Base-by-base conservation (phyloP, 2,329 filamentous ascomycete genomes). In the Sodiomyces alkalinus region DNA sequence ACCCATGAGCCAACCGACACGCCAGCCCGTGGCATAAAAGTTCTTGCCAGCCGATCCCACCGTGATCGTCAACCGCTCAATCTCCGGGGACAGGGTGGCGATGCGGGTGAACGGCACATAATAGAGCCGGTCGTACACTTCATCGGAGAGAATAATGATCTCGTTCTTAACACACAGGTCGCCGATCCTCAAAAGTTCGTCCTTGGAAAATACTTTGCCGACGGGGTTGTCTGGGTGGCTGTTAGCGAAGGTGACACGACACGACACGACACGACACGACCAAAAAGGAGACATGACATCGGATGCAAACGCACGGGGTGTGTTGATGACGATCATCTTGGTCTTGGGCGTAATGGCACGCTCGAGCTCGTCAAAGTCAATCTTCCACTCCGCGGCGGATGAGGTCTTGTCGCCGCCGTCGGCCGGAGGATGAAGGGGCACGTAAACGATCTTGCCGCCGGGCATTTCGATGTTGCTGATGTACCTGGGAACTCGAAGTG, bases 401-500 rank as follows among this genome's bases (percentile, higher is more conserved):
- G 83, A 82, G 1, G 81, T 92, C 53, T 75, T 70, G 21, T 64
- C 71, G 4, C 74, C 78, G 28, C 90, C 90, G 25, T 83, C 74
- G 38, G 69, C 65, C 7, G 90, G 90, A 17, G 90, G 87, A 36
- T 90, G 80, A 49, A 98, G 64, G n/a, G 90, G 86, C 15, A 96
- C 87, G 48, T 94, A 96, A 41, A 87, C 78, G 38, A 96, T 82
- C 49, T 78, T 92, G 40, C 90, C 90, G 28, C 90, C 90, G 1
- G 90, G 76, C 86, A 98, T 96, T 54, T 94, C 81, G 39, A 98
- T 96, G 56, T 98, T 98, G 62, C 78, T 85, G 41, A 98, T 92
- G 52, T 96, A 92, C 42, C 68, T 74, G 28, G 10, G 20, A 6
- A n/a, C n/a, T 27, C 19, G 17, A 19, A 18, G 11, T n/a, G 11